Evolutionary conservation across 805 yeast genomes (phyloP), one percentile per base, ranked within the genome.

Genomic region (Tetrapisispora pingtungensis): DNA sequence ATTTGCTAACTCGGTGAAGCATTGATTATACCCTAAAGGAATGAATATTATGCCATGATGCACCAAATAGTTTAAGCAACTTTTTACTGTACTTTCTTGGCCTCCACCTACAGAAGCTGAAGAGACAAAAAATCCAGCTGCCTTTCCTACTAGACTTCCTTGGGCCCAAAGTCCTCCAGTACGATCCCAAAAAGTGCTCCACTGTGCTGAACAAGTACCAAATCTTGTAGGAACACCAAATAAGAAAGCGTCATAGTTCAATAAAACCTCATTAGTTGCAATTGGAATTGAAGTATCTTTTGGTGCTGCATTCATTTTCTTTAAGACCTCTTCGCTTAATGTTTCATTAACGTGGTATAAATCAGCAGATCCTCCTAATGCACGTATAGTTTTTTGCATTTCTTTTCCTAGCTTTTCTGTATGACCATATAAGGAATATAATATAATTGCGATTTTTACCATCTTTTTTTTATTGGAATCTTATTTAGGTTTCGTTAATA

Each of bases 141-240:
- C 77, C 68, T 85, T 85, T 54, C 90, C 93, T 54, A 69, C 59
- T 45, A 83, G 71, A 22, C 77, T 74, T 52, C 90, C 90, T 36
- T 62, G 46, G 46, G 82, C 82, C 95, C 95, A 85, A 48, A 82
- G 65, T n/a, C 78, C 78, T 47, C 93, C 94, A 34, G 93, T 84
- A 33, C 72, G 65, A 59, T 80, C 95, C 81, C 86, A 80, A 69
- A 82, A 85, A 10, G 81, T 63, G 52, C 76, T 73, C 76, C 83
- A 78, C 67, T 85, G 95, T 26, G 86, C 78, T 42, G 95, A 87
- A 62, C 76, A 67, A 59, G 70, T 73, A 55, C 94, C 95, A 62
- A 62, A 85, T 65, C 95, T 75, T 30, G 94, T 84, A 53, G 95
- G 94, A 48, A 84, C 63, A 55, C 95, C 95, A 54, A 85, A 81